Base-by-base conservation (phyloP, 768 basidiomycete species). In the Boletus barrowsii region DNA sequence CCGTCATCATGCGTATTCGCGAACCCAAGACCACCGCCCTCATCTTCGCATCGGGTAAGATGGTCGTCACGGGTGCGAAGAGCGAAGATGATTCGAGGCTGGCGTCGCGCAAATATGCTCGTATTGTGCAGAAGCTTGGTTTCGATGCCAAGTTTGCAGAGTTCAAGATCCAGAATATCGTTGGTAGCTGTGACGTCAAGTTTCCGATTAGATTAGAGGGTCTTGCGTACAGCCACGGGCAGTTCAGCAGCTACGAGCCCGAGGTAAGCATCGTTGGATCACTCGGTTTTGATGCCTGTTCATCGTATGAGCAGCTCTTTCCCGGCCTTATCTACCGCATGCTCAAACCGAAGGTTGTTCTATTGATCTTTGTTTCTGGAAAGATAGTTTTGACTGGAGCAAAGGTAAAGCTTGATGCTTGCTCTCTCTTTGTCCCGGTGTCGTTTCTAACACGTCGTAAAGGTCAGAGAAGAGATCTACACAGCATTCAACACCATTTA, bases 81-180 rank as follows among this genome's bases (percentile, higher is more conserved):
- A 93, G 91, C 32, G 96, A 98, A 74, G 96, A 98, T 72, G 95
- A 99, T 68, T 95, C 93, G 64, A 84, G 95, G 47, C 77, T 98
- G 57, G 96, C 97, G 48, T 96, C 94, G 63, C 87, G 96, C 70
- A 99, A 99, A 75, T 98, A 98, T 74, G 97, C 97, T 43, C 88
- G 97, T 49, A 99, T 99, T 68, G 94, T 99, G 39, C 97, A 98
- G 79, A 98, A 99, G 74, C 87, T 98, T 49, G 97, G 97, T 29
- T 99, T 99, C 74, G 96, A 98, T 59, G 95, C 96, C 64, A 98
- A 98, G 76, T 98, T 98, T 72, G 93, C 92, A 39, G 96, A 99
- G 73, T 98, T 98, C 79, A 99, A 98, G 77, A 98, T 98, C 47
- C 96, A 98, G 79, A 99, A 98, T 73, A 98, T 98, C 45, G 97